phyloP scores from a whole-genome alignment of 1,284 basidiomycete species.

The Amylostereum areolatum region DNA sequence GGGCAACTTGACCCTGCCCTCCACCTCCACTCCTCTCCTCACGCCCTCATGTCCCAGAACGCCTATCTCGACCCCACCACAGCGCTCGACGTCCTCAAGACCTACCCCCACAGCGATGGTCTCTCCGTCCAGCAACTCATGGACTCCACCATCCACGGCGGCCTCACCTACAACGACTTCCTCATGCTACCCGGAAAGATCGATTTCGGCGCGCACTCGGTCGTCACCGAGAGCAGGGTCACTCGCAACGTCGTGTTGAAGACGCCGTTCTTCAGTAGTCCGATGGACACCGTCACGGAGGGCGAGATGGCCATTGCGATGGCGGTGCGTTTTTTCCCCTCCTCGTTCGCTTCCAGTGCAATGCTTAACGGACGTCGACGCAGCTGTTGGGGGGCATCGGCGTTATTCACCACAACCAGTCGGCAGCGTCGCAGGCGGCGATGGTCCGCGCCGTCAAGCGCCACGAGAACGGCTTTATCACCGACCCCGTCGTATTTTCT shows the following conservation, averaged over 20 bases:
- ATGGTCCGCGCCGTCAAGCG: constrained; percentile 99
- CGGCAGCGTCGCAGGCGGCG: constrained; percentile 82
- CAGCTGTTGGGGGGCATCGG: constrained; percentile 94
- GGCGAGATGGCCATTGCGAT: constrained; percentile 95
- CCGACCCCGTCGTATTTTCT: constrained; percentile 86
- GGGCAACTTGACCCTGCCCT: too few relatives aligned
- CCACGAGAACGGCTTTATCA: constrained; percentile 98
- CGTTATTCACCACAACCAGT: constrained; percentile 98
- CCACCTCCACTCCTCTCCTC: too few relatives aligned
- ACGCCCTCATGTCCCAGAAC: too few relatives aligned
- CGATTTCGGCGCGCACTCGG: constrained; percentile 82
- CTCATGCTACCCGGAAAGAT: constrained; percentile 94
- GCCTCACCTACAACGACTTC: constrained; percentile 96
- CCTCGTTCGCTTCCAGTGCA: neutral
- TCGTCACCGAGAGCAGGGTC: constrained; percentile 81
- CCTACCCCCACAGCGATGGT: constrained; percentile 80
- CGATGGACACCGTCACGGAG: constrained; percentile 99
- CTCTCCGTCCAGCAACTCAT: constrained; percentile 85
- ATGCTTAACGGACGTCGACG: neutral
- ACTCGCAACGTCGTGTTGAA: constrained; percentile 92
- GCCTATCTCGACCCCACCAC: too few relatives aligned
- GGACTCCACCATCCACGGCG: constrained; percentile 85
- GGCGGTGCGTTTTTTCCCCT: constrained; percentile 54
- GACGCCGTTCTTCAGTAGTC: constrained; percentile 96
- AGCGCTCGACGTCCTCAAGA: constrained; percentile 72